Evolutionary conservation across 441 rosid species (phyloP), one percentile per base, ranked within the genome.

Genomic region (Adansonia grandidieri): DNA sequence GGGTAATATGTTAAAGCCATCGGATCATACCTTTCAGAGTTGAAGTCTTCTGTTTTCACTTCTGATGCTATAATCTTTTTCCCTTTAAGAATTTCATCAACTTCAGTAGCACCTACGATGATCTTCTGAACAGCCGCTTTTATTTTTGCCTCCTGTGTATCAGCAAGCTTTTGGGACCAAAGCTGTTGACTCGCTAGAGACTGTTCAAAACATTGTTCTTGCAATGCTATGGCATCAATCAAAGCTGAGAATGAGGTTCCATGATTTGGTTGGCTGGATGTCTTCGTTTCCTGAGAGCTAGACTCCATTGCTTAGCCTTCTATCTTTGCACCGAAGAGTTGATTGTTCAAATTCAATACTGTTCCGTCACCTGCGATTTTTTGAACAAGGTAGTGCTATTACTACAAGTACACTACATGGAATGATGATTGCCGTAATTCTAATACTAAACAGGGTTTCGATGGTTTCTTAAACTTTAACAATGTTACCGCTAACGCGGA

Each of bases 121-220:
- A 61, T 58, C 24, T 42, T n/a, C 53, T 57, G 37, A 42, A 17
- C 65, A 19, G 40, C 53, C 19, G 19, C 76, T 58, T 44, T 73
- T 19, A 73, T 73, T 37, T 9, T 73, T 73, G 53, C 66, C 54
- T 73, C 76, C 10, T 73, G 76, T 73, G n/a, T 37, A 57, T 73
- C 37, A 57, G 66, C 76, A 9, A 73, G 10, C 76, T 73, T 51
- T 58, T 73, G 13, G 51, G 76, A 61, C 76, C 76, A 57, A 19
- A 73, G 53, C 53, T 57, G 76, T 42, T 73, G 76, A 44, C 51
- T 57, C 14, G 19, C 17, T 57, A 73, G 53, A 8, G 65, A 57
- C 17, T 58, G 66, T 58, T 73, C 76, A 42, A 73, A 73, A 19
- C 19, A 40, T 56, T 73, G 66, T 44, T 73, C 53, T 32, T 73